Evolutionary conservation across 1,284 basidiomycete genomes (phyloP).

Genomic region (Chalciporus sp.): DNA sequence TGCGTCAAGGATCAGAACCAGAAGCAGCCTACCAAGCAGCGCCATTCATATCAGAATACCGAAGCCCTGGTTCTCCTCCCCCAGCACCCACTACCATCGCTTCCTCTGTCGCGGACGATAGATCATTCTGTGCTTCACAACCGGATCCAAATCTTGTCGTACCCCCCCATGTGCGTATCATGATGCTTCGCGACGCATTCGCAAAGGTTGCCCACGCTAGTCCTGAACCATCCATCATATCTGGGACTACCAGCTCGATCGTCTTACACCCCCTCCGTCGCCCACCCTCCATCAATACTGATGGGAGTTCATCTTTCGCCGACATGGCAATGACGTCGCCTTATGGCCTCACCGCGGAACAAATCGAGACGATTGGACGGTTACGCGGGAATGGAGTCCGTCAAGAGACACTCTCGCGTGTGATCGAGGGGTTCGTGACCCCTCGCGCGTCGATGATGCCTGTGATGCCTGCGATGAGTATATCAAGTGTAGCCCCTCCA

Average conservation of each 20-base stretch:
- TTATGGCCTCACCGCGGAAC: constrained; percentile 13
- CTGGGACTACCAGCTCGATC: background rate
- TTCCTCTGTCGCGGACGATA: background rate
- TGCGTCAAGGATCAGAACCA: background rate
- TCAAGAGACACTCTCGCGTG: constrained; percentile 16
- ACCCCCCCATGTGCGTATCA: constrained; percentile 8
- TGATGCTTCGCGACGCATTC: constrained; percentile 15
- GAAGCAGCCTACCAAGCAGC: background rate
- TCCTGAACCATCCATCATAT: background rate
- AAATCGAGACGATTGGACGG: constrained; percentile 15
- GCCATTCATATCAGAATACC: constrained; percentile 11
- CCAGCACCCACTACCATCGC: background rate
- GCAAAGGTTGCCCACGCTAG: background rate
- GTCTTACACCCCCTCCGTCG: constrained; percentile 5
- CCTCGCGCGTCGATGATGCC: background rate
- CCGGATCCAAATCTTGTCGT: background rate
- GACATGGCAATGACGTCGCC: background rate
- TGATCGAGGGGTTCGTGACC: constrained; percentile 15
- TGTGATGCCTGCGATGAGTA: background rate
- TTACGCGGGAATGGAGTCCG: constrained; percentile 13
- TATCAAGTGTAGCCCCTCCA: constrained; percentile 13
- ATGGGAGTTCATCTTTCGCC: background rate
- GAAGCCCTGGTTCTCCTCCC: background rate
- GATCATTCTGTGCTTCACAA: background rate
- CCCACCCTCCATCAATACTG: background rate